Evolutionary conservation across 2,329 filamentous ascomycete species (phyloP).

Genomic region (Monilinia polystroma): DNA sequence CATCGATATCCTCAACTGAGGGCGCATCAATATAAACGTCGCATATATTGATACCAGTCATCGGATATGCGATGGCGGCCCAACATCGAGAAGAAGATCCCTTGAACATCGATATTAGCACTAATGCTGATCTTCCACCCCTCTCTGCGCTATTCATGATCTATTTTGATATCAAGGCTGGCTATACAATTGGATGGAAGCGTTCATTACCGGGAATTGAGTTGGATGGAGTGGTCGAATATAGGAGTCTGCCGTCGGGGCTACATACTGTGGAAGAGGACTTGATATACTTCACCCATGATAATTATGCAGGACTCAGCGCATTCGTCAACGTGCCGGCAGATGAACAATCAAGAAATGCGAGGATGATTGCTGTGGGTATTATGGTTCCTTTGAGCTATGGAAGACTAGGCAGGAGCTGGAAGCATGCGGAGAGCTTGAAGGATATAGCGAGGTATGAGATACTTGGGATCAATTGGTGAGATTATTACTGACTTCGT

Average conservation of each 20-base stretch:
- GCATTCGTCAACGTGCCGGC: slow-evolving; percentile 85
- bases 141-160: slow-evolving; percentile 84
- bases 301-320: slow-evolving; percentile 79
- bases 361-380: slow-evolving; percentile 89
- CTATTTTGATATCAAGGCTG: slow-evolving; percentile 88
- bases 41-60: neutral
- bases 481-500: slow-evolving; percentile 31
- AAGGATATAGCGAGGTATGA: slow-evolving; percentile 70
- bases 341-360: slow-evolving; percentile 76
- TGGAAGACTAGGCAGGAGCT: slow-evolving; percentile 81
- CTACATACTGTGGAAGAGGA: slow-evolving; percentile 86
- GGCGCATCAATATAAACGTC: neutral
- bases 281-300: slow-evolving; percentile 91
- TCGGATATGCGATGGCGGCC: slow-evolving; percentile 35
- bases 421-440: slow-evolving; percentile 78
- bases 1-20: slow-evolving; percentile 1
- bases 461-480: slow-evolving; percentile 19
- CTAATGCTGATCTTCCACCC: slow-evolving; percentile 52
- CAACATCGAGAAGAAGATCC: slow-evolving; percentile 39
- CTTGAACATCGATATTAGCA: slow-evolving; percentile 36
- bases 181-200: slow-evolving; percentile 90
- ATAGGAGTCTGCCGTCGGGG: slow-evolving; percentile 92
- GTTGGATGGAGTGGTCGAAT: slow-evolving; percentile 88
- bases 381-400: slow-evolving; percentile 82
- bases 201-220: slow-evolving; percentile 65